Evolutionary conservation across 192 early-diverging fungal genomes (phyloP), one percentile per base, ranked within the genome.

Genomic region (Helicostylum pulchrum): DNA sequence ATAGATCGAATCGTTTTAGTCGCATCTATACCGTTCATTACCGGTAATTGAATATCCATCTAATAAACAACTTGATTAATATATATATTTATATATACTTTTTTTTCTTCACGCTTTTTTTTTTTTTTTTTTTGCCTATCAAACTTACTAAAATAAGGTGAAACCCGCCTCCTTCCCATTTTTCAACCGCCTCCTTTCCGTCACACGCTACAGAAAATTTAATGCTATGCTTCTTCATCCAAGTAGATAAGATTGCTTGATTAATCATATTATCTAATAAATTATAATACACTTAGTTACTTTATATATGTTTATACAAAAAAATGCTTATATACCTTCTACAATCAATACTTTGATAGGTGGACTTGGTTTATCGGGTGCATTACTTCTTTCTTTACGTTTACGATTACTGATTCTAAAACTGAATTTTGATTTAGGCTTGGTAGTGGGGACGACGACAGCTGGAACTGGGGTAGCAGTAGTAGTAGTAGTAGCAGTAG

Each of bases 281-380:
- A 26, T 14, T 0, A 46, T 14, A 46, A 46, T 12, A 58, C 12
- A 58, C 56, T 43, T 43, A 39, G 34, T 57, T 26, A 26, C 26
- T 26, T 26, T 26, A 26, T 26, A 26, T 26, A 26, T 26, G 2
- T 34, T 31, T 21, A 50, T 31, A 43, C 31, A n/a, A 48, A 31
- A 19, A 62, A 14, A 49, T 26, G 30, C 20, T 19, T 39, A 2
- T 17, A 48, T 77, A 86, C 85, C 85, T 81, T 93, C 91, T 0
- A 91, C 91, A 36, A 93, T 85, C 39, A 93, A 71, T 19, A 93
- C 90, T 47, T 88, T 88, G 64, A 93, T 81, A n/a, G 84, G 78
- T 8, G 83, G 81, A 53, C 79, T 83, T 20, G 78, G 80, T 53
- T 53, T 59, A 62, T 59, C 59, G 1, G 36, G 9, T n/a, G 51